Evolutionary conservation across 2,329 filamentous ascomycete species (phyloP), one percentile per base, ranked within the genome.

Genomic region (Orbilia blumenaviensis): DNA sequence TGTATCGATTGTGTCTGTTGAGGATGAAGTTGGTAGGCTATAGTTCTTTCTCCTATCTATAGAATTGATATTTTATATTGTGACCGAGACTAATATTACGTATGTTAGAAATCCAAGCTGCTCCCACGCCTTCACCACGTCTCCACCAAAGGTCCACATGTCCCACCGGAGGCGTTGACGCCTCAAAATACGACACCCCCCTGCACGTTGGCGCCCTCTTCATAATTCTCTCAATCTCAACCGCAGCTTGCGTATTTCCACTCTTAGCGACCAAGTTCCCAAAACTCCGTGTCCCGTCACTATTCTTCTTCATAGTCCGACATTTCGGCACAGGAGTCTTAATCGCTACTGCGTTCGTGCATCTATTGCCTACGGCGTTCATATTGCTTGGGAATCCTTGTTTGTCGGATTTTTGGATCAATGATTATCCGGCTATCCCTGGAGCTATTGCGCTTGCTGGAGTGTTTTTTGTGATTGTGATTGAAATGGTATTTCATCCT

Each of bases 291-390:
- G 86, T 87, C 63, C 89, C 89, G 58, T 86, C 85, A 78, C 85
- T 82, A 18, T 86, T 91, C 79, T 86, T 91, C 77, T 91, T 91
- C 81, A 84, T 89, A 75, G 89, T 88, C 80, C 88, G 91, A 78
- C 90, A 93, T 83, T 91, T 92, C 78, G 90, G 92, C 80, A 94
- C 92, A 0, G 92, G 92, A 69, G 92, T 94, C 14, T 85, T 94
- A n/a, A 90, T 94, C 77, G 92, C 92, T 14, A 94, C 92, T 0
- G 91, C 92, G 63, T 94, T 94, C 80, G 91, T 94, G 25, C 91
- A 94, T 83, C 85, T 91, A 10, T 86, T 91, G 2, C 89, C 88
- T 64, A 91, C 88, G 25, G 89, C 90, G 0, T 92, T 92, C 80
- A 82, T 86, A 72, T 90, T 89, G 42, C 84, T 91, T 18, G 90